Conservation (phyloP, 352 stramenopile genomes). For the Phytopythium helicoides region DNA sequence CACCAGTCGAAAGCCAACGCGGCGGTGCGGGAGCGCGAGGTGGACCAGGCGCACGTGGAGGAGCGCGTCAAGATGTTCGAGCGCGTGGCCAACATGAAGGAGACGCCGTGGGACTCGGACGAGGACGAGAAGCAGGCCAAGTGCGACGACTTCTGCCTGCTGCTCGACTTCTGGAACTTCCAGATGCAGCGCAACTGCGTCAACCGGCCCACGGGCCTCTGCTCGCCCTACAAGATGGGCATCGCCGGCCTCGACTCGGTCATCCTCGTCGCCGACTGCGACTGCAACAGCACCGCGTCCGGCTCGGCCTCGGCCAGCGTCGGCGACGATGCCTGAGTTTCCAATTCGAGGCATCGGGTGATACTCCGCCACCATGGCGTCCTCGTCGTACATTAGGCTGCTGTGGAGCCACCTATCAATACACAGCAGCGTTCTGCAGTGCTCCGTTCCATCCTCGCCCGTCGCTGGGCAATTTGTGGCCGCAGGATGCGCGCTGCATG, state of each 20-base stretch:
- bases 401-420: too few species aligned
- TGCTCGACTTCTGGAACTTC: constrained; percentile 56
- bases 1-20: constrained; percentile 4
- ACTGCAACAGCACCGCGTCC: constrained; percentile 29
- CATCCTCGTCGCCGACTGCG: constrained; percentile 54
- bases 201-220: constrained; percentile 48
- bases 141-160: constrained; percentile 57
- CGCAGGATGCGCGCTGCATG: too few species aligned
- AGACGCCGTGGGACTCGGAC: constrained; percentile 65
- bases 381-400: too few species aligned
- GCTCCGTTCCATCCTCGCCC: too few species aligned
- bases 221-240: constrained; percentile 53
- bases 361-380: too few species aligned
- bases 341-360: too few species aligned
- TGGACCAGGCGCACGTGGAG: constrained; percentile 20
- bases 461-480: too few species aligned
- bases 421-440: too few species aligned
- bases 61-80: constrained; percentile 42
- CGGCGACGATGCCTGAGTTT: neutral
- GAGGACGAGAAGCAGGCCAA: constrained; percentile 39
- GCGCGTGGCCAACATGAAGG: constrained; percentile 49
- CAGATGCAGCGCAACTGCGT: constrained; percentile 62
- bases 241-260: constrained; percentile 46
- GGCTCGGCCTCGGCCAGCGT: neutral
- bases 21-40: constrained; percentile 18